Evolutionary conservation across 2,329 filamentous ascomycete genomes (phyloP).

Genomic region (Aspergillaceae sp.): DNA sequence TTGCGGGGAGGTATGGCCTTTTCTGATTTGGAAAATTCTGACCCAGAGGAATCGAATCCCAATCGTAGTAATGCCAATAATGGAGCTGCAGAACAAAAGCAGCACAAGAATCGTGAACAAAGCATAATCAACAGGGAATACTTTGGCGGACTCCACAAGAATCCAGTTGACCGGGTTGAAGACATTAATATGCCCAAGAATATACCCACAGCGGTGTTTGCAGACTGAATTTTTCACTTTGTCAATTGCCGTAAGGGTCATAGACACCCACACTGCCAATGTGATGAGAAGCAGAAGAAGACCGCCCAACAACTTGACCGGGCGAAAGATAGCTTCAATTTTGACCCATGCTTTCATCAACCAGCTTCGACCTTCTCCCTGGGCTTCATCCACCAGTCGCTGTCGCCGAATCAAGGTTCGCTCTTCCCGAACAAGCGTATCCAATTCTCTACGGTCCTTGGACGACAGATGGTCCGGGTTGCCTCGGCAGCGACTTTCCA

Average conservation of each 20-base stretch:
- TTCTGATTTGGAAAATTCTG: constrained; percentile 81
- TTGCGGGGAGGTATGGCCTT: constrained; percentile 81
- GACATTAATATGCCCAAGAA: constrained; percentile 77
- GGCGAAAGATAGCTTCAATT: constrained; percentile 70
- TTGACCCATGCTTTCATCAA: constrained; percentile 72
- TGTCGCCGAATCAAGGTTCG: constrained; percentile 84
- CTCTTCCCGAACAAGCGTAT: constrained; percentile 79
- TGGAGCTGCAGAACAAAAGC: constrained; percentile 79
- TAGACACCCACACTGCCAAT: constrained; percentile 73
- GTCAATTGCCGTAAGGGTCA: constrained; percentile 93
- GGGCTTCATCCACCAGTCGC: constrained; percentile 62
- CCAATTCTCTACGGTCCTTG: constrained; percentile 82
- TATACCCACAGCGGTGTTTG: constrained; percentile 83
- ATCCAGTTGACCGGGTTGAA: constrained; percentile 95
- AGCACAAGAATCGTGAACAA: constrained; percentile 78
- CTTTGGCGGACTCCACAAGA: constrained; percentile 67
- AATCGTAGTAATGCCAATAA: constrained; percentile 74
- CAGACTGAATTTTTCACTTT: constrained; percentile 94
- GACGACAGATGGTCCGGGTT: constrained; percentile 65
- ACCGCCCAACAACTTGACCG: constrained; percentile 79
- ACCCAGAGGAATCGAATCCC: constrained; percentile 97
- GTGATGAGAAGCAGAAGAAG: constrained; percentile 66
- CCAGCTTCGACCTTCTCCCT: constrained; percentile 64
- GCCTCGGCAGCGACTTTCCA: constrained; percentile 76
- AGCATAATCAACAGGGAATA: constrained; percentile 87